A percentile compares a stretch with the other conserved stretches of the same genome.
phyloP scores from a whole-genome alignment of 2,329 filamentous ascomycete species.

The Spiromastix sp. region DNA sequence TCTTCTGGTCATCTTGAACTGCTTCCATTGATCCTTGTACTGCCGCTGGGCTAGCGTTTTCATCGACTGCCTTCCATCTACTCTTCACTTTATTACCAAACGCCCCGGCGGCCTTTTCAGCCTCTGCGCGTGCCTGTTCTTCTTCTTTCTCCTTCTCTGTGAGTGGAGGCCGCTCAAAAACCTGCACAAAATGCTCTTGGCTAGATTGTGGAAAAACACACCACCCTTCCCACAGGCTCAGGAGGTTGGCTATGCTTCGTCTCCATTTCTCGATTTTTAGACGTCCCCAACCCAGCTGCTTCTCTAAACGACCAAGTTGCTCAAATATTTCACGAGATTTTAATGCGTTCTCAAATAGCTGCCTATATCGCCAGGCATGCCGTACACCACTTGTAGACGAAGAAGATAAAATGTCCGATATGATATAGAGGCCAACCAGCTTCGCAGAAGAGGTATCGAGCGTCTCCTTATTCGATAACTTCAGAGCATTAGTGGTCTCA shows the following conservation, averaged over 20 bases:
- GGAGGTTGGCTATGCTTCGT: slow-evolving; percentile 58
- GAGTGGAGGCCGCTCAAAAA: slow-evolving; percentile 61
- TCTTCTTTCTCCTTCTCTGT: slow-evolving; percentile 35
- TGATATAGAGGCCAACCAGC: slow-evolving; percentile 70
- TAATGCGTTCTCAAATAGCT: slow-evolving; percentile 66
- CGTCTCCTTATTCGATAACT: slow-evolving; percentile 30
- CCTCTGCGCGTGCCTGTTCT: slow-evolving; percentile 34
- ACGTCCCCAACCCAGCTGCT: slow-evolving; percentile 66
- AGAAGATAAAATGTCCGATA: slow-evolving; percentile 70
- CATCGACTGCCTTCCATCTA: slow-evolving; percentile 38
- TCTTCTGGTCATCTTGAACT: slow-evolving; percentile 12
- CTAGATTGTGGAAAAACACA: slow-evolving; percentile 61
- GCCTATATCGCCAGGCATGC: slow-evolving; percentile 77
- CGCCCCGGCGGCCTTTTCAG: slow-evolving; percentile 25
- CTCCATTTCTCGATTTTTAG: slow-evolving; percentile 78
- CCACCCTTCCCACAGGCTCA: slow-evolving; percentile 59
- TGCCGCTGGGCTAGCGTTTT: slow-evolving; percentile 21
- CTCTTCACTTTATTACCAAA: slow-evolving; percentile 32
- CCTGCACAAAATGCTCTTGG: slow-evolving; percentile 58
- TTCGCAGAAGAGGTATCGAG: slow-evolving; percentile 62
- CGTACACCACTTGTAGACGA: slow-evolving; percentile 65
- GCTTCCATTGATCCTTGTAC: slow-evolving; percentile 5
- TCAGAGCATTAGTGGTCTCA: slow-evolving; percentile 23
- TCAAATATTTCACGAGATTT: slow-evolving; percentile 61
- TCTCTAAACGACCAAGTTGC: slow-evolving; percentile 61